Base-by-base conservation (phyloP, 164 flowering plant genomes). In the Vitis riparia region DNA sequence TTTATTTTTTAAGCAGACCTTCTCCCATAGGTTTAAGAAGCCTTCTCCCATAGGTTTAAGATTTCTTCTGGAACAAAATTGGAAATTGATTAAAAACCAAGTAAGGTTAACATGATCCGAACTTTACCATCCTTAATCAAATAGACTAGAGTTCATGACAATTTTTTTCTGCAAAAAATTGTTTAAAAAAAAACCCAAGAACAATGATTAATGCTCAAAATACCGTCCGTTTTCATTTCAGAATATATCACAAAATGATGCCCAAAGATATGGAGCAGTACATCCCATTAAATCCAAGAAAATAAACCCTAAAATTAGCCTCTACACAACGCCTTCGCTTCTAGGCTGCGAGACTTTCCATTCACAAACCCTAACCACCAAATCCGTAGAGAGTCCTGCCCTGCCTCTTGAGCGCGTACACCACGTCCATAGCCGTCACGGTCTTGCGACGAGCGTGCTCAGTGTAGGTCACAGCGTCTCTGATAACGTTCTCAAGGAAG, bases 381-480 rank as follows among this genome's bases (percentile, higher is more conserved):
- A 80, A 77, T 1, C 82, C 82, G 65, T 71, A 79, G 9, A 79
- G 65, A 29, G 80, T 79, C 57, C 83, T 59, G 9, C 83, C 83
- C 74, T 75, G 81, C 57, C 81, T 71, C 69, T 80, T 80, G 37
- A 80, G 66, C 9, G 83, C 76, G 15, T 77, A 80, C 7, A 80
- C 81, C 5, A 78, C 83, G 55, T 78, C 83, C 83, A 80, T 80
- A 65, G 83, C 83, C 0, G 81, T 80, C 51, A 80, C 83, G 2
- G 81, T 79, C 77, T 77, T 80, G 1, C 80, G 58, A 15, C 80
- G 67, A 44, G 80, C 78, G 52, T 80, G 80, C 64, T 80, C 80
- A 5, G 80, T 80, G 68, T 80, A 77, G 19, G 83, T 80, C 16
- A 80, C 81, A 5, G 79, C 81, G 55, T 80, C 83, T 19, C 83